Evolutionary conservation across 164 flowering plant genomes (phyloP).

Genomic region (Aristolochia californica): DNA sequence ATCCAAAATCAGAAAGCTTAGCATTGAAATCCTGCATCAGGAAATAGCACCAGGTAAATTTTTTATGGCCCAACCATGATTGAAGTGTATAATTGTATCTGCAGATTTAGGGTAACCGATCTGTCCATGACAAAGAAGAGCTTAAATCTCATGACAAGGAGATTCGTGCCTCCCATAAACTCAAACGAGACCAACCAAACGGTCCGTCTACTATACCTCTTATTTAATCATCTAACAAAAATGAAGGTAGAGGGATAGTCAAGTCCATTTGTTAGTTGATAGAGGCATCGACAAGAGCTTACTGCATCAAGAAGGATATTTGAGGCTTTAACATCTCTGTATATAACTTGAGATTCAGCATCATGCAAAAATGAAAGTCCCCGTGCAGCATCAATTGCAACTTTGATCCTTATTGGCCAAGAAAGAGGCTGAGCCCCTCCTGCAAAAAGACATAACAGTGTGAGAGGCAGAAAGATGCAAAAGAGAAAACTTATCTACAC

Average conservation of each 20-base stretch:
- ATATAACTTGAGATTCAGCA: conserved; percentile 67
- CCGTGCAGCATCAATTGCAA: conserved; percentile 79
- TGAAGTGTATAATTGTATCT: no score
- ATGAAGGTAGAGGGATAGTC: no score
- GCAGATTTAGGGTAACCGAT: no score
- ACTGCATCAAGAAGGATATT: conserved; percentile 84
- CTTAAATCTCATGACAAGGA: no score
- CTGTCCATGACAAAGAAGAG: no score
- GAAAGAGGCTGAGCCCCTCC: conserved; percentile 81
- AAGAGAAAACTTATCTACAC: no score
- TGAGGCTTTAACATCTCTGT: conserved; percentile 82
- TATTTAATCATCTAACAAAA: no score
- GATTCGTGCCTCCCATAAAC: no score
- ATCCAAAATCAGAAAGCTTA: conserved; percentile 87
- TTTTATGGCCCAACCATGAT: neutral
- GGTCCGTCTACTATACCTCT: no score
- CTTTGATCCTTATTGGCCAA: conserved; percentile 81
- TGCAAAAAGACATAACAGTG: conserved; percentile 13
- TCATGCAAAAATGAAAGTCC: conserved; percentile 83
- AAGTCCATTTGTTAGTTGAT: no score
- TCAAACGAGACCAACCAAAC: no score
- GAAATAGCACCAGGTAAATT: conserved; percentile 1
- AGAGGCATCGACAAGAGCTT: conserved; percentile 9
- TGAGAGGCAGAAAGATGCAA: neutral
- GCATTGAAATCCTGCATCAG: conserved; percentile 66